Evolutionary conservation across 306 rosid species (phyloP), one percentile per base, ranked within the genome.

Genomic region (Quercus cerris): DNA sequence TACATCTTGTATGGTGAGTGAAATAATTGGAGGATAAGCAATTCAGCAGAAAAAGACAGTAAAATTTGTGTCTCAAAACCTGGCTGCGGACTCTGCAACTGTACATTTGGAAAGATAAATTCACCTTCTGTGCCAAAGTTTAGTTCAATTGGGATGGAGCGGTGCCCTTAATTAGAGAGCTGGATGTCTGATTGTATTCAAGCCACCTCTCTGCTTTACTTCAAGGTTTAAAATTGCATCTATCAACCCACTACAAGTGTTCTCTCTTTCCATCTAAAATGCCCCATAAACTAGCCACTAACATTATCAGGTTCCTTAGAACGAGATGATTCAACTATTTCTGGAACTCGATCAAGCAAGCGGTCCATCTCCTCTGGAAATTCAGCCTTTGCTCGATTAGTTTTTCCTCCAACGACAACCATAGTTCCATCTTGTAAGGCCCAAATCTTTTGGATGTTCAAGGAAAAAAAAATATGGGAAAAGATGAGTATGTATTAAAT

Each of bases 371-470:
- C 94, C 3, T 89, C 93, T 5, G 98, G 90, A 81, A 95, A 95
- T 81, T 93, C 99, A 28, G 85, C 76, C 88, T 93, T 91, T 55
- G 97, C 97, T 71, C 96, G 90, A 69, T 95, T 95, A 25, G 94
- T 93, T 86, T 93, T 95, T 71, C 96, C 97, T 74, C 98, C 99
- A 15, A 95, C 58, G 5, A 91, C 74, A 71, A 93, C 97, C 7
- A 87, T 71, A 35, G 98, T 93, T 61, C 98, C 99, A 77, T 95
- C 96, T 95, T 95, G 98, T 68, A 93, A 83, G 18, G 94, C 98
- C 98, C 99, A 95, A 81, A 95, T 82, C 99, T 95, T 89, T 86
- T 78, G 76, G 27, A 74, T 73, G 75, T 82, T 28, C 85, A 58
- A 76, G 81, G 27, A 56, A 79, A 57, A 79, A 57, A 49, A 84